A percentile compares a stretch with the other conserved stretches of the same genome.
Conservation (phyloP, 2,329 filamentous ascomycete species). For the Ascochyta lentis region DNA sequence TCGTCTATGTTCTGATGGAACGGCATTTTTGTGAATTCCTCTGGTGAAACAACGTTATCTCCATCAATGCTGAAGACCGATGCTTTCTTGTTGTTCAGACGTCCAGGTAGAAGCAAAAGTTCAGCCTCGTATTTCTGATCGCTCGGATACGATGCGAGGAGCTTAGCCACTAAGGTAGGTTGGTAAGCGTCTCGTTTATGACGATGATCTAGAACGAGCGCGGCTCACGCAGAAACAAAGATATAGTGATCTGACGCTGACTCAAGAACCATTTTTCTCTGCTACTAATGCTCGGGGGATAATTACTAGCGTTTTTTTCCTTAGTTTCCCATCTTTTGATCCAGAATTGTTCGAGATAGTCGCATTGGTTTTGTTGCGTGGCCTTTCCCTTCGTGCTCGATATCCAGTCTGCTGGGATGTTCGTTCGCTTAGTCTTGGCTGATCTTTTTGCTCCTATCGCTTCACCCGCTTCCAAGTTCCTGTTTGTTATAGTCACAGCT, state of each 20-base stretch:
- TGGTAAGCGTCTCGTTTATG: neutral
- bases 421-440: neutral
- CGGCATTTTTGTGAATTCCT: neutral
- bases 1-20: neutral
- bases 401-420: neutral
- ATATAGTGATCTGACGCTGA: too few relatives aligned
- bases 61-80: neutral
- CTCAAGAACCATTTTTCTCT: neutral
- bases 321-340: neutral
- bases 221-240: too few relatives aligned
- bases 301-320: neutral
- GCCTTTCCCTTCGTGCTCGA: neutral
- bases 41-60: neutral
- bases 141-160: neutral
- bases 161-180: neutral
- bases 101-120: neutral
- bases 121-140: neutral
- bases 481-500: neutral
- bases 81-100: neutral
- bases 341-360: conserved; percentile 2
- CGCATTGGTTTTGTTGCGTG: neutral
- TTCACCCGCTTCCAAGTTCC: too few relatives aligned
- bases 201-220: too few relatives aligned
- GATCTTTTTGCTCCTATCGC: too few relatives aligned
- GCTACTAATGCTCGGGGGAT: neutral